Percentiles rank a stretch among this genome's conserved stretches.
These are phyloP conservation scores for Dionaea muscipula DNA, from an alignment of 179 eudicot species.

Conservation along the genomic window DNA sequence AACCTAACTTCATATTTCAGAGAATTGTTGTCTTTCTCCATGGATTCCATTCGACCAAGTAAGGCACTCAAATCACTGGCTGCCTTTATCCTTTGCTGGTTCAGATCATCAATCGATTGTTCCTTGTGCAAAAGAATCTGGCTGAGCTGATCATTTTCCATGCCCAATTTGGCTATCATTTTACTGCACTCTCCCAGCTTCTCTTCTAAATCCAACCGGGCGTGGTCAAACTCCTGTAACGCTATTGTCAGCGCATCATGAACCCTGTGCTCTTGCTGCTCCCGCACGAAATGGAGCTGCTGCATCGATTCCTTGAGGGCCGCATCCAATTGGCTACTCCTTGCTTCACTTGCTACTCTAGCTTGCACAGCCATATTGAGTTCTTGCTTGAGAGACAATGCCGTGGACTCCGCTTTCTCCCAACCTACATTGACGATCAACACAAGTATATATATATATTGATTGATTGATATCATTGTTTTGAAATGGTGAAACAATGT, in stretches of 20 bases:
- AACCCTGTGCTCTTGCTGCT: slow-evolving; percentile 73
- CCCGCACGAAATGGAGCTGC: slow-evolving; percentile 70
- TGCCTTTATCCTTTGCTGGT: slow-evolving; percentile 23
- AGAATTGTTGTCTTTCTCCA: slow-evolving; percentile 60
- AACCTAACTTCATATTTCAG: slow-evolving; percentile 65
- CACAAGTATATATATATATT: neutral
- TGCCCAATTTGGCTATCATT: slow-evolving; percentile 31
- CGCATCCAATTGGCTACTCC: slow-evolving; percentile 49
- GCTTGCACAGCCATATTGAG: slow-evolving; percentile 48
- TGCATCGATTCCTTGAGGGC: slow-evolving; percentile 88
- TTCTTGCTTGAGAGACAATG: slow-evolving; percentile 46
- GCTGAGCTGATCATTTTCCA: slow-evolving; percentile 51
- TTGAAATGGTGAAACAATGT: neutral
- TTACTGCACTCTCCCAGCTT: slow-evolving; percentile 37
- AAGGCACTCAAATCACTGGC: slow-evolving; percentile 41
- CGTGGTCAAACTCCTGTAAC: slow-evolving; percentile 48
- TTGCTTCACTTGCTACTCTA: slow-evolving; percentile 47
- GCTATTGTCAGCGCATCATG: slow-evolving; percentile 53
- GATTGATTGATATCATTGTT: neutral
- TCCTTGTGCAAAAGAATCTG: slow-evolving; percentile 44
- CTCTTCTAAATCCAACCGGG: slow-evolving; percentile 28
- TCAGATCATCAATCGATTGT: slow-evolving; percentile 45
- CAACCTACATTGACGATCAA: slow-evolving; percentile 41
- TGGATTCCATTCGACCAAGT: slow-evolving; percentile 30
- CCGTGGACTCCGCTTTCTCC: slow-evolving; percentile 75